Evolutionary conservation across 495 filamentous ascomycete species (phyloP), one percentile per base, ranked within the genome.

Genomic region (Pseudevernia furfuracea): DNA sequence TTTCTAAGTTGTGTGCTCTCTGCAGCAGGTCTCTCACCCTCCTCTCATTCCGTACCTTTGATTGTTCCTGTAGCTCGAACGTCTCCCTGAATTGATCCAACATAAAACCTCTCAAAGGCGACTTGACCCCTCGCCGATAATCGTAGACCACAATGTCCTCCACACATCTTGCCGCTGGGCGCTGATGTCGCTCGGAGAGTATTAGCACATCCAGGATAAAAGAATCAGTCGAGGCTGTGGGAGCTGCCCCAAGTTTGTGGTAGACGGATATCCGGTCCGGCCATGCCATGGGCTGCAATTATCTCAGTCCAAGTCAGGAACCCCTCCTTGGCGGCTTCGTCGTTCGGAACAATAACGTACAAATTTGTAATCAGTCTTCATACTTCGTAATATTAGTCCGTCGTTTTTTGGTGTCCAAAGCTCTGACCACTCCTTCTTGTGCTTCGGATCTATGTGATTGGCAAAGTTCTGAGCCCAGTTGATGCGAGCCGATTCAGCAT

Each of bases 311-410:
- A 10, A 37, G 69, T 52, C 8, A 58, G 59, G n/a, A 28, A 41
- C 9, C 4, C 46, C 12, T 23, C 4, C 23, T 39, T 48, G n/a
- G 17, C 19, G 9, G n/a, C 21, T 2, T 48, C 12, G 6, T 57
- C 11, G 25, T 28, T 19, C 21, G 21, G 32, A 52, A 19, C 11
- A 30, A 8, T 3, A 53, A 79, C 83, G 7, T 76, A 96, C 91
- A 79, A 97, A 95, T 77, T 97, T 97, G 71, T 88, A 98, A 69
- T 96, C 89, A 6, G 87, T 82, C 69, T 84, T 88, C 59, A 98
- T 90, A 60, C 85, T 89, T 70, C 84, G 79, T 70, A 97, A 73
- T 58, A 97, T 96, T 60, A 97, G 67, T 0, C 93, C 94, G 12
- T 82, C 79, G 0, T 83, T 83, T 57, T 72, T 82, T 1, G 87